Percentiles rank a stretch among this genome's conserved stretches.
Evolutionary conservation across 441 rosid species (phyloP).

Genomic region (Populus hybrid): DNA sequence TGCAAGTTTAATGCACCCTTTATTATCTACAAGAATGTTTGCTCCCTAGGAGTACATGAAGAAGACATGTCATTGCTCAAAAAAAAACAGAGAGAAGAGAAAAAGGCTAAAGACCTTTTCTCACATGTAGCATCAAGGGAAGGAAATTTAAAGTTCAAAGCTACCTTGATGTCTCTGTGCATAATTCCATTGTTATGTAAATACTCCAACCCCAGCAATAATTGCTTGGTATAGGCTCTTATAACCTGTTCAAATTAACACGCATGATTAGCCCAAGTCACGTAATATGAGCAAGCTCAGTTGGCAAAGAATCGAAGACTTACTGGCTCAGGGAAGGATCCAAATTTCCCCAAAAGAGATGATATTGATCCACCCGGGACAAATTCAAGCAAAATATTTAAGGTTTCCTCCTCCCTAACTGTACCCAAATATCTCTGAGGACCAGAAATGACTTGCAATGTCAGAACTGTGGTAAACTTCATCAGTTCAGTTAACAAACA

Average conservation of each 20-base stretch:
- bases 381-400: conserved; percentile 87
- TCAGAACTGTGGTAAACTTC: conserved; percentile 9
- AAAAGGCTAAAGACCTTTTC: conserved; percentile 10
- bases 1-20: conserved; percentile 98
- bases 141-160: conserved; percentile 4
- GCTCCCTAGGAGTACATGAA: conserved; percentile 69
- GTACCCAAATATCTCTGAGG: conserved; percentile 90
- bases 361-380: conserved; percentile 98
- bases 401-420: conserved; percentile 75
- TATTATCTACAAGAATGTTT: conserved; percentile 91
- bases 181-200: conserved; percentile 87
- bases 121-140: background rate
- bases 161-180: conserved; percentile 98
- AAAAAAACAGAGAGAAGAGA: background rate
- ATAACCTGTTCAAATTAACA: conserved; percentile 55
- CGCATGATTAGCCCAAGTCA: conserved; percentile 19
- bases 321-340: conserved; percentile 94
- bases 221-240: conserved; percentile 66
- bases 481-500: conserved; percentile 1
- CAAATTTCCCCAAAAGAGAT: conserved; percentile 89
- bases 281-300: background rate
- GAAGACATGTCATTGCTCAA: conserved; percentile 11
- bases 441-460: conserved; percentile 5
- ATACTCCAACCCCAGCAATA: conserved; percentile 84
- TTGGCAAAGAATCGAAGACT: conserved; percentile 33